Conservation (phyloP, 2,329 filamentous ascomycete genomes). For the Dendryphion nanum region DNA sequence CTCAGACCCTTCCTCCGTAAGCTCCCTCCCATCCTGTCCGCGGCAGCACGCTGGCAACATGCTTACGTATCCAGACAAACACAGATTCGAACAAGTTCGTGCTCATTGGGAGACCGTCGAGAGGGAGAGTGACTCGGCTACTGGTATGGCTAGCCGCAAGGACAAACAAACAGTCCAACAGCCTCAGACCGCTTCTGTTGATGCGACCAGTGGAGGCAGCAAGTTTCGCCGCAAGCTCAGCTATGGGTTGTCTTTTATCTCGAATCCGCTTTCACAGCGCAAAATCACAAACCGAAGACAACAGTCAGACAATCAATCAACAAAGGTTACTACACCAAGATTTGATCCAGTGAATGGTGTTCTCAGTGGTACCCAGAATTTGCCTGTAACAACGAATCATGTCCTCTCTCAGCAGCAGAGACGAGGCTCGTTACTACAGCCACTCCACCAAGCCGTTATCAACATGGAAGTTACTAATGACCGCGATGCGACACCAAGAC, state of each 20-base stretch:
- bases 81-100: constrained; percentile 31
- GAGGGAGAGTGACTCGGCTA: constrained; percentile 2
- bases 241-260: constrained; percentile 32
- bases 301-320: too few relatives aligned
- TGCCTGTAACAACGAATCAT: too few relatives aligned
- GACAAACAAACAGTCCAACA: constrained; percentile 17
- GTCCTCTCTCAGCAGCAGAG: too few relatives aligned
- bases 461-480: constrained; percentile 5
- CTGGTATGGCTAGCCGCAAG: constrained; percentile 27
- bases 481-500: constrained; percentile 15
- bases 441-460: too few relatives aligned
- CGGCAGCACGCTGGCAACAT: too few relatives aligned
- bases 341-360: too few relatives aligned
- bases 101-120: constrained; percentile 33
- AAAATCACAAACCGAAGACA: constrained; percentile 16
- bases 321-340: too few relatives aligned
- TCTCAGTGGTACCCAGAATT: too few relatives aligned
- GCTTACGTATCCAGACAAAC: constrained; percentile 34
- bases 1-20: too few relatives aligned
- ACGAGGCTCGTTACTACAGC: too few relatives aligned
- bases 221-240: constrained; percentile 35
- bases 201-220: constrained; percentile 12
- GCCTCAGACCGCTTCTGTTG: constrained; percentile 6
- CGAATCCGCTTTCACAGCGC: constrained; percentile 30
- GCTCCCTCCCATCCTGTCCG: too few relatives aligned